Evolutionary conservation across 345 rosid species (phyloP), one percentile per base, ranked within the genome.

Genomic region (Arabis alpina): DNA sequence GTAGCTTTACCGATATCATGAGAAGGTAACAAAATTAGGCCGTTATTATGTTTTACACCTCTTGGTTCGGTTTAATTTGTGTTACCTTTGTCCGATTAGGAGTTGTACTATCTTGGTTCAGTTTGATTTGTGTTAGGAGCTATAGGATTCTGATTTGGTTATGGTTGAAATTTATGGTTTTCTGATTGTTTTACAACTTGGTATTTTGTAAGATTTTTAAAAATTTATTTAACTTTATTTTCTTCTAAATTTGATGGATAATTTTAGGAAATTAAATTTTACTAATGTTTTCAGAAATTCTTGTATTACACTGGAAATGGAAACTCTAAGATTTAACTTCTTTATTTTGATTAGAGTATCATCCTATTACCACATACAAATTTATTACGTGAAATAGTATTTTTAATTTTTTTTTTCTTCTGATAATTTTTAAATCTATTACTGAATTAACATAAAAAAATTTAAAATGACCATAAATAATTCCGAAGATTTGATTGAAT

Each of bases 1-100:
- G 91, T 54, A 73, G 85, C 81, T 85, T 91, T 78, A 44, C 85
- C 30, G 88, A 87, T 65, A 65, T 87, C 66, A 71, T 86, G 68
- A 81, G 57, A 66, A 84, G 97, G 97, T 87, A 72, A 70, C n/a
- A 5, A 62, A 12, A 32, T 2, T 49, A 64, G 0, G 1, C 37
- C 37, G 64, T 57, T 23, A 10, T 8, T 34, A 10, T 27, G 45
- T 32, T 47, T 32, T 40, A 3, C 40, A 1, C 2, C 3, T 4
- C 13, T 37, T 40, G 54, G 24, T 53, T 66, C 27, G 40, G 61
- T 28, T 28, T 28, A 5, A 28, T 28, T 19, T 19, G 23, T 19
- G 23, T 19, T 19, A 19, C 23, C 1, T 55, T 54, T 3, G 34
- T 43, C 12, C 28, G 49, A 56, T 68, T 8, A 34, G 37, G 47